Percentiles rank a stretch among this genome's conserved stretches.
phyloP scores from a whole-genome alignment of 2,329 filamentous ascomycete genomes.

The Scedosporium boydii region DNA sequence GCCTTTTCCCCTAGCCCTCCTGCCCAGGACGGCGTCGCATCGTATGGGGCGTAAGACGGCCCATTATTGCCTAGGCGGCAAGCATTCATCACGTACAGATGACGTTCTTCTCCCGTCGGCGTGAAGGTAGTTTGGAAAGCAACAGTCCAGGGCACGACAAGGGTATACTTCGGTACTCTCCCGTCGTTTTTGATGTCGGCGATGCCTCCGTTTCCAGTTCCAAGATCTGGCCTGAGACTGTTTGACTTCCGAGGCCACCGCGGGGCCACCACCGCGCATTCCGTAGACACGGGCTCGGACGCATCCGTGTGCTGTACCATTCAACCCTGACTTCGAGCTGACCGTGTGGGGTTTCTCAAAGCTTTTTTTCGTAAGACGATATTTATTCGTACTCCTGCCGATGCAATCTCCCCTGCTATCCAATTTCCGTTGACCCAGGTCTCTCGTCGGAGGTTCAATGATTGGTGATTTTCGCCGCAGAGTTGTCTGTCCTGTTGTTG shows the following conservation, averaged over 20 bases:
- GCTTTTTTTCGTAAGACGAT: background rate
- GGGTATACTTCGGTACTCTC: background rate
- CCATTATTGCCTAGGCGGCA: background rate
- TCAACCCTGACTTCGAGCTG: background rate
- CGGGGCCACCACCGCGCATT: background rate
- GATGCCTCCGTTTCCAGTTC: background rate
- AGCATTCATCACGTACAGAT: background rate
- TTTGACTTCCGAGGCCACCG: background rate
- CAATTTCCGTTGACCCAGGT: background rate
- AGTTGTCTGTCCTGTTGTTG: too few species aligned
- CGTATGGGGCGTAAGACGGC: background rate
- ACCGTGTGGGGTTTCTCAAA: background rate
- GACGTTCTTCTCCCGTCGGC: slow-evolving; percentile 10
- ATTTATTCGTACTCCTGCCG: slow-evolving; percentile 9
- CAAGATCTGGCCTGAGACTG: background rate
- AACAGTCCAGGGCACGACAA: background rate
- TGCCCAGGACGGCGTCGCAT: background rate
- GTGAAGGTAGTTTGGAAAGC: slow-evolving; percentile 1
- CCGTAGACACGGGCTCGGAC: background rate
- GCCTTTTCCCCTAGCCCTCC: background rate
- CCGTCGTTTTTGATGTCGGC: background rate
- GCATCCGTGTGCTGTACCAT: background rate
- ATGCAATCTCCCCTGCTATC: slow-evolving; percentile 11
- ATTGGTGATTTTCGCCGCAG: too few species aligned
- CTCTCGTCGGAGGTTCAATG: too few species aligned